These are phyloP conservation scores for Geosmithia putterillii DNA, from an alignment of 2,329 filamentous ascomycete genomes.

Conservation along the genomic window DNA sequence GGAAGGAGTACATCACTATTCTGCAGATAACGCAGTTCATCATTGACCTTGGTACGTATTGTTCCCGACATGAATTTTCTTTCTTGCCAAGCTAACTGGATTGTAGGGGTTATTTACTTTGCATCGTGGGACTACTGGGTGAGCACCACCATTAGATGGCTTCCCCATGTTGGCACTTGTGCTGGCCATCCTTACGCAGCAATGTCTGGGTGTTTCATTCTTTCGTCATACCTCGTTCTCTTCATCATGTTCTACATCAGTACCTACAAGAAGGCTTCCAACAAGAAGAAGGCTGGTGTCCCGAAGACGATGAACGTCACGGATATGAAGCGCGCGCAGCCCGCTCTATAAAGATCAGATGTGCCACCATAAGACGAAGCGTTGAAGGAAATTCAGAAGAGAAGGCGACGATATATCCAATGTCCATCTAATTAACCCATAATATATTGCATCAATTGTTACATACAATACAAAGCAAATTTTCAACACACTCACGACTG, in stretches of 20 bases:
- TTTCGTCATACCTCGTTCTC: constrained; percentile 90
- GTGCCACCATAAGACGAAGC: too few species aligned
- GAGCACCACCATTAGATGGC: constrained; percentile 73
- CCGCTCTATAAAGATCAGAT: too few species aligned
- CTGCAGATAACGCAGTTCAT: constrained; percentile 96
- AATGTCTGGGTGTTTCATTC: constrained; percentile 79
- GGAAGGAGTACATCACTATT: constrained; percentile 99
- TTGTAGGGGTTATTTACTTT: constrained; percentile 86
- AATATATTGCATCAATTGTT: too few species aligned
- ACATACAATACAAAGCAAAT: too few species aligned
- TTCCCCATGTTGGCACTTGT: constrained; percentile 77
- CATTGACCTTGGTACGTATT: constrained; percentile 74
- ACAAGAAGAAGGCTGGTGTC: constrained; percentile 28
- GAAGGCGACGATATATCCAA: too few species aligned
- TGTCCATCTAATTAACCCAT: too few species aligned
- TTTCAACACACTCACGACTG: too few species aligned
- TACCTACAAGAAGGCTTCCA: constrained; percentile 86
- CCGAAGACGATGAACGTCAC: too few species aligned
- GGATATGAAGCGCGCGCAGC: too few species aligned
- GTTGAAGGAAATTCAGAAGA: too few species aligned
- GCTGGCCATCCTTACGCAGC: constrained; percentile 96
- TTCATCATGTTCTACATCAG: constrained; percentile 99
- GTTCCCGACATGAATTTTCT: not conserved
- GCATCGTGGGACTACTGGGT: constrained; percentile 97
- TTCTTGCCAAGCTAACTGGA: not conserved